Conservation (phyloP, 2,329 filamentous ascomycete genomes). For the Thelonectria olida region DNA sequence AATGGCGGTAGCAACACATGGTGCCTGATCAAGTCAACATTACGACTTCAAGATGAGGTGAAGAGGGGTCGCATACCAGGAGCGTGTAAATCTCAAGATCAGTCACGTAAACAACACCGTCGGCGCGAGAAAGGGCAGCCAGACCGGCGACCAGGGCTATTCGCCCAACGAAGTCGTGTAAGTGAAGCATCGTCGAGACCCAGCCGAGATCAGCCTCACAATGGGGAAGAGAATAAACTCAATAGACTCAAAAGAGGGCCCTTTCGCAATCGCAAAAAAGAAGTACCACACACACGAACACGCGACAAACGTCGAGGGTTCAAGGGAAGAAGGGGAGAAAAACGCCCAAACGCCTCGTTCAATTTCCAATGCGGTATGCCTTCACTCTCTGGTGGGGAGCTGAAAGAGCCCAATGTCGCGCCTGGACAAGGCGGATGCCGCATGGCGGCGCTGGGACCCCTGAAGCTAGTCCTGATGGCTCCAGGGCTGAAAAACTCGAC, state of each 20-base stretch:
- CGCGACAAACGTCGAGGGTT: background rate
- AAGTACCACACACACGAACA: constrained; percentile 2
- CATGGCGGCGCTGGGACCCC: constrained; percentile 30
- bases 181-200: constrained; percentile 32
- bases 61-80: constrained; percentile 44
- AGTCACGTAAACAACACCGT: constrained; percentile 53
- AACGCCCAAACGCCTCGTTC: constrained; percentile 9
- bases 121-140: constrained; percentile 17
- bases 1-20: constrained; percentile 58
- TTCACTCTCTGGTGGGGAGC: constrained; percentile 22
- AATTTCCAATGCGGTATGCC: constrained; percentile 20
- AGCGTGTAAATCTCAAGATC: constrained; percentile 54
- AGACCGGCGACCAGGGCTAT: constrained; percentile 14
- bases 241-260: constrained; percentile 7
- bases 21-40: constrained; percentile 50
- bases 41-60: background rate
- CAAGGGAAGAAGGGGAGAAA: constrained; percentile 2
- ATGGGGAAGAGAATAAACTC: background rate
- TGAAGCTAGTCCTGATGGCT: constrained; percentile 37
- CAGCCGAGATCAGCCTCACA: background rate
- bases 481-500: constrained; percentile 28
- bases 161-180: constrained; percentile 24
- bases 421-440: constrained; percentile 29
- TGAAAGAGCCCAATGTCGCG: constrained; percentile 21
- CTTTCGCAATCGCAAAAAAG: constrained; percentile 11